Evolutionary conservation across 148 eudicot species (phyloP), one percentile per base, ranked within the genome.

Genomic region (Rhododendron simsii): DNA sequence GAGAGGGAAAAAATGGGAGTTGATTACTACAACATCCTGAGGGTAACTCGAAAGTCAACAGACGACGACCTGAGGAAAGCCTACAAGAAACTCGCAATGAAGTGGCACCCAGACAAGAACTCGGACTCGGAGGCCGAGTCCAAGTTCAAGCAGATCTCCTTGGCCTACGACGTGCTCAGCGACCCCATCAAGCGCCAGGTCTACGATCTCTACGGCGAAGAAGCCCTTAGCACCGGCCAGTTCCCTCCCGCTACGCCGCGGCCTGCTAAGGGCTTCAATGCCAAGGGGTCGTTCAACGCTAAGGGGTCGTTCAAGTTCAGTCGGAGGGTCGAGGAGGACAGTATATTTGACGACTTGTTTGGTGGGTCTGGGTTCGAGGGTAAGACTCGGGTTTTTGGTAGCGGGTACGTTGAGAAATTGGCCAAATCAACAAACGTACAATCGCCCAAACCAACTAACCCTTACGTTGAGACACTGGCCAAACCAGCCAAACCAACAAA

Each of bases 31-130:
- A 91, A 91, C 61, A 80, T 89, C 39, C 83, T 95, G 65, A 94
- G 89, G 82, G 93, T 95, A 16, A 48, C 88, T 20, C 57, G 88
- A 2, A 86, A 85, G 14, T 91, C 93, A 1, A 59, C 78, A 3
- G 93, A 93, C 3, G 98, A 94, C 0, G 99, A 95, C n/a, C 44
- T 97, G 75, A 92, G 94, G 84, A 92, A 88, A 21, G 90, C 98
- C 2, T 95, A 97, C 88, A 94, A 93, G 90, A 91, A 86, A 39
- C 87, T 93, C 37, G 99, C 98, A 23, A 95, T 97, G 98, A 89
- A 88, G 48, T 97, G 98, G 98, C 99, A 97, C 88, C 99, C 99
- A 3, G 99, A 97, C 80, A 97, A 94, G 86, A 94, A 97, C 81
- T 92, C 92, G 11, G 83, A 84, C 14, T 85, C 86, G 18, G 86